phyloP scores from a whole-genome alignment of 352 stramenopile genomes.

The Phytophthora rubi region DNA sequence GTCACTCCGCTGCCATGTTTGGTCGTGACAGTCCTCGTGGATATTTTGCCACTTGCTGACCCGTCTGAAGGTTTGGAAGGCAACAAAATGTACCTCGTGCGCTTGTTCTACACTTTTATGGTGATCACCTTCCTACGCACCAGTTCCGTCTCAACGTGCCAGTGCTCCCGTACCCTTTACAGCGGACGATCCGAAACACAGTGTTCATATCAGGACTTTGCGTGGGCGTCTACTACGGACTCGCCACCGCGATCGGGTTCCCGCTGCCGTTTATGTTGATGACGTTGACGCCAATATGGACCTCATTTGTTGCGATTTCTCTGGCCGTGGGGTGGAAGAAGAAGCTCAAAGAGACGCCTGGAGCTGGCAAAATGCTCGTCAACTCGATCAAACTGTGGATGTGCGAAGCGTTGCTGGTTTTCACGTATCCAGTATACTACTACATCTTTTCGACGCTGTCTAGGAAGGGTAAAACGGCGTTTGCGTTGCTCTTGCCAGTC shows the following conservation, averaged over 20 bases:
- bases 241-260: neutral
- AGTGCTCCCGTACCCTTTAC: neutral
- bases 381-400: neutral
- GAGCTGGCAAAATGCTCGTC: neutral
- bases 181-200: neutral
- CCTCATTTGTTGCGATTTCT: neutral
- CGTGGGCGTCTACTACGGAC: neutral
- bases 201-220: neutral
- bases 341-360: neutral
- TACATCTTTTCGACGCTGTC: neutral
- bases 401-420: neutral
- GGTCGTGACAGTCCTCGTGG: constrained; percentile 7
- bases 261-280: neutral
- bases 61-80: neutral
- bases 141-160: neutral
- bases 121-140: constrained; percentile 1
- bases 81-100: neutral
- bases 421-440: neutral
- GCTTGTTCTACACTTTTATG: neutral
- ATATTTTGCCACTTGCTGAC: neutral
- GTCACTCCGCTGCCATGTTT: constrained; percentile 18
- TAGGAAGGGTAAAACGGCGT: neutral
- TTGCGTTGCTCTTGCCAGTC: neutral
- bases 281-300: neutral
- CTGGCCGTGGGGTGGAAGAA: neutral